Percentiles rank a stretch among this genome's conserved stretches.
Evolutionary conservation across 495 filamentous ascomycete species (phyloP).

Genomic region (Aspergillus carlsbadensis): DNA sequence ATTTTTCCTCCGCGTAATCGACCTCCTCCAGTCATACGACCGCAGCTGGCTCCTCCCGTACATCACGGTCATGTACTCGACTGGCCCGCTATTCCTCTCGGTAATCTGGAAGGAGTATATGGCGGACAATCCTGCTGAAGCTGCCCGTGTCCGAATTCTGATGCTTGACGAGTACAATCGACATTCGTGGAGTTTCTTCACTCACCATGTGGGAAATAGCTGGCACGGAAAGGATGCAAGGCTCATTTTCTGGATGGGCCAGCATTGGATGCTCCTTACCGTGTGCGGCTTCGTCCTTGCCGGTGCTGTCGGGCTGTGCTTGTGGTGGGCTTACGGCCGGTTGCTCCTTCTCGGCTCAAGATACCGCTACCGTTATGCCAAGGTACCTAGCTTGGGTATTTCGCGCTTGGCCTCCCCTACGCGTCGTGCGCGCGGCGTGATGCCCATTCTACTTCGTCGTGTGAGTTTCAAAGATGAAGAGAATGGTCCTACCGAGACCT

Average conservation of each 20-base stretch:
- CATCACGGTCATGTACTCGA: constrained; percentile 85
- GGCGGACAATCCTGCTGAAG: constrained; percentile 36
- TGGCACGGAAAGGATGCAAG: constrained; percentile 76
- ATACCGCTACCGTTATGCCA: constrained; percentile 45
- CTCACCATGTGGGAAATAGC: constrained; percentile 68
- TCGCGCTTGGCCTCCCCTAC: constrained; percentile 36
- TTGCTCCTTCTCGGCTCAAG: constrained; percentile 45
- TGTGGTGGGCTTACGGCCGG: constrained; percentile 57
- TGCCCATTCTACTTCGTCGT: constrained; percentile 41
- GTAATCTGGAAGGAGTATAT: constrained; percentile 84
- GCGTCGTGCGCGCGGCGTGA: constrained; percentile 32
- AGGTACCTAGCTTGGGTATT: constrained; percentile 29
- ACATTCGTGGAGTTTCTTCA: constrained; percentile 75
- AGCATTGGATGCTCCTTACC: constrained; percentile 73
- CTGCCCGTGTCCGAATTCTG: constrained; percentile 51
- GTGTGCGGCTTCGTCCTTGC: constrained; percentile 60
- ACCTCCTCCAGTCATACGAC: constrained; percentile 67
- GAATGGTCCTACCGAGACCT: constrained; percentile 35
- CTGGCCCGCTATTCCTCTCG: constrained; percentile 80
- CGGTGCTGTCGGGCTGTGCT: constrained; percentile 51
- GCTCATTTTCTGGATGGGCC: constrained; percentile 78
- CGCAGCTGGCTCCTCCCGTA: constrained; percentile 79
- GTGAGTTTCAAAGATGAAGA: constrained; percentile 50
- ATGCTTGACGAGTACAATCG: constrained; percentile 69
- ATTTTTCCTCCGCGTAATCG: constrained; percentile 75